Evolutionary conservation across 495 filamentous ascomycete genomes (phyloP).

Genomic region (Aspergillus ostianus): DNA sequence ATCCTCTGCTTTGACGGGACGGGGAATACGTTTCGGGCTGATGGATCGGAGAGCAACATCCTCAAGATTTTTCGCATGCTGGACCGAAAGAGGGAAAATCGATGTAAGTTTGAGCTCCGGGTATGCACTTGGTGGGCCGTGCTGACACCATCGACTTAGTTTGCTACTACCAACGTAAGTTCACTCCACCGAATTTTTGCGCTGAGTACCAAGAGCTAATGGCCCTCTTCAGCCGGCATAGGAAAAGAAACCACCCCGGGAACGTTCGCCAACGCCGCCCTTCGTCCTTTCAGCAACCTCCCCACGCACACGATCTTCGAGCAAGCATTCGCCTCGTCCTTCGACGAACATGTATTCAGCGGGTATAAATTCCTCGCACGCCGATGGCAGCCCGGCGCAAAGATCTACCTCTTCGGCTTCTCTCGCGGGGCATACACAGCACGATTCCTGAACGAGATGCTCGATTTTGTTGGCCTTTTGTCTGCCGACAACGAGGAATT

Average conservation of each 20-base stretch:
- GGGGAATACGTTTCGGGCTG: constrained; percentile 29
- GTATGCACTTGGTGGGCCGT: background rate
- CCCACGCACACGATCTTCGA: constrained; percentile 23
- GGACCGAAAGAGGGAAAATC: constrained; percentile 21
- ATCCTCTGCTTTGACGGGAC: constrained; percentile 42
- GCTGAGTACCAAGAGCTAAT: background rate
- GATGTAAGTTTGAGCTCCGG: constrained; percentile 10
- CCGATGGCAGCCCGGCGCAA: constrained; percentile 36
- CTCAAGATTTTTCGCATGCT: constrained; percentile 33
- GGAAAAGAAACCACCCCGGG: constrained; percentile 16
- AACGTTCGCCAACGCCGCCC: constrained; percentile 10
- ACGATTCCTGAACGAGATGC: constrained; percentile 47
- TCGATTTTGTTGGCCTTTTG: constrained; percentile 43
- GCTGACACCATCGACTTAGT: constrained; percentile 6
- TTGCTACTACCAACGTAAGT: constrained; percentile 25
- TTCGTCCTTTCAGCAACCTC: constrained; percentile 13
- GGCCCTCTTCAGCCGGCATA: constrained; percentile 17
- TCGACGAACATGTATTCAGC: constrained; percentile 44
- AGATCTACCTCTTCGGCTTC: constrained; percentile 52
- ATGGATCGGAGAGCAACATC: constrained; percentile 31
- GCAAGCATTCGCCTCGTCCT: constrained; percentile 38
- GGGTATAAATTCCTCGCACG: constrained; percentile 50
- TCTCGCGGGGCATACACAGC: constrained; percentile 50
- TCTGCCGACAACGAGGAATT: constrained; percentile 48
- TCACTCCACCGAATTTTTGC: background rate